Conservation (phyloP, 164 flowering plant genomes). For the Berberis vulgaris region DNA sequence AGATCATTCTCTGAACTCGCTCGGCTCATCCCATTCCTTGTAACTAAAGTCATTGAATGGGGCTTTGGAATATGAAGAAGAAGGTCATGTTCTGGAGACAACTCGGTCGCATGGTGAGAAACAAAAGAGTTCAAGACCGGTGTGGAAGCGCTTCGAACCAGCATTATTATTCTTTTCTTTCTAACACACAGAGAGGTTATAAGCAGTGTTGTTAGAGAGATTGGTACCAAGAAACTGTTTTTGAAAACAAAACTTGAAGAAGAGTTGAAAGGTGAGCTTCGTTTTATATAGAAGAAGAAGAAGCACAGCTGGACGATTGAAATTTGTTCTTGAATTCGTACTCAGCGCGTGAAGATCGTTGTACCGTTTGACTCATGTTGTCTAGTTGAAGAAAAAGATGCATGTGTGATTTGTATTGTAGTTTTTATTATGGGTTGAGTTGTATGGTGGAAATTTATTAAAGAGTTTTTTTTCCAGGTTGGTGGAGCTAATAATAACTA, state of each 20-base stretch:
- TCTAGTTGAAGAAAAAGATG: too few relatives aligned
- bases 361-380: too few relatives aligned
- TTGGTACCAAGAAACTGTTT: not conserved
- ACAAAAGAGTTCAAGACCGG: constrained; percentile 24
- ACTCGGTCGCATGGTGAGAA: constrained; percentile 5
- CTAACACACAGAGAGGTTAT: not conserved
- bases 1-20: constrained; percentile 42
- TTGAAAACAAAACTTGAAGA: not conserved
- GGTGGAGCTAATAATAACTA: too few relatives aligned
- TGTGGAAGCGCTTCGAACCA: constrained; percentile 21
- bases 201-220: not conserved
- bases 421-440: too few relatives aligned
- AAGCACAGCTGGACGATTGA: not conserved
- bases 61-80: constrained; percentile 9
- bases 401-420: too few relatives aligned
- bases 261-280: not conserved
- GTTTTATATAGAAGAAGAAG: not conserved
- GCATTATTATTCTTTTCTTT: constrained; percentile 11
- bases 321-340: not conserved
- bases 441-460: too few relatives aligned
- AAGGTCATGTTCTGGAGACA: constrained; percentile 6
- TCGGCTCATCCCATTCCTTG: constrained; percentile 21
- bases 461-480: too few relatives aligned
- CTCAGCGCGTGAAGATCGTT: too few relatives aligned
- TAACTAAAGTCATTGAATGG: constrained; percentile 20